Base-by-base conservation (phyloP, 176 grass and related monocot species). In the Oryza brachyantha region DNA sequence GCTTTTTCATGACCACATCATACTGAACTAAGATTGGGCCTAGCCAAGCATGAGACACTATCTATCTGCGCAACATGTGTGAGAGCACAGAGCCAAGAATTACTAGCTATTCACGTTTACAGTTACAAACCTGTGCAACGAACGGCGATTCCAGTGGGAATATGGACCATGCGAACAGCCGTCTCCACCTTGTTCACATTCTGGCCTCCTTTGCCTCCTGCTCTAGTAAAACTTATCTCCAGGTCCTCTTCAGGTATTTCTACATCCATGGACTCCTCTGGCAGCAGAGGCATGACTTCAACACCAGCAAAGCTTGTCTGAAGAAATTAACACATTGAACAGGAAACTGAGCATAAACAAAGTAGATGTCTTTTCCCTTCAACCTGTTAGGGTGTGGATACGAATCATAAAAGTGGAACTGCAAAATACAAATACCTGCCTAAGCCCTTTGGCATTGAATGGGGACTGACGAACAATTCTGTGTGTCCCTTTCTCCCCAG, bases 141-240 rank as follows among this genome's bases (percentile, higher is more conserved):
- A 75, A 98, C 87, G 9, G 96, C 75, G 55, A 98, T 89, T 40
- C 96, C 96, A 60, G 96, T 98, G 13, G 92, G 92, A 77, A 93
- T 92, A 83, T 98, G 95, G 69, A 94, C 92, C 76, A 98, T 98
- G 17, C 95, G 92, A 72, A 98, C 95, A 55, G 92, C 95, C 0
- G 95, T 93, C 81, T 98, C 95, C 26, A 98, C 95, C 78, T 98
- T 98, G 92, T 98, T 98, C 13, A 98, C 95, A 66, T 98, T 98
- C 78, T 98, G 95, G 17, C 95, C 95, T 38, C 95, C 95, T 73
- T 92, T 98, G n/a, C 95, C 95, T 27, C 95, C 95, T 66, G 85
- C 95, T 86, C 95, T 94, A 37, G 89, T 86, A 46, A 84, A 94
- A 75, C 89, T 92, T 84, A 98, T 94, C 57, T 98, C 95, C 64